phyloP scores from a whole-genome alignment of 176 grass and related monocot genomes.

The Luzula sylvatica region DNA sequence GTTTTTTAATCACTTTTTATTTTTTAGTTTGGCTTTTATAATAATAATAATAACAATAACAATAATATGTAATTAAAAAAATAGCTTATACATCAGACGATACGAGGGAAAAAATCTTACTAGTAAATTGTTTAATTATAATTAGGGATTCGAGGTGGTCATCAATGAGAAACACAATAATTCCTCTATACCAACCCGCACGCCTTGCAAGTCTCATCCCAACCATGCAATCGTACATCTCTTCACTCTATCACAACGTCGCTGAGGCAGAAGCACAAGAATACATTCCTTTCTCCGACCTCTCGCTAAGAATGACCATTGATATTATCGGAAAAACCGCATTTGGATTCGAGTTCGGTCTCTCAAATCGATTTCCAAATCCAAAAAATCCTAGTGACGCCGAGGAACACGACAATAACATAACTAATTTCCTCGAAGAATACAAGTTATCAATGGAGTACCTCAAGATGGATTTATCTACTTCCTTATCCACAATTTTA shows the following conservation, averaged over 20 bases:
- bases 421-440: conserved; percentile 52
- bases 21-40: neutral
- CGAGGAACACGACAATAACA: conserved; percentile 12
- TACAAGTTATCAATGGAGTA: conserved; percentile 55
- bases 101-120: too few species aligned
- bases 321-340: conserved; percentile 84
- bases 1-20: neutral
- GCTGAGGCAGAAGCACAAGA: conserved; percentile 32
- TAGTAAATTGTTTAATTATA: too few species aligned
- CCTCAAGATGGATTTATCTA: conserved; percentile 87
- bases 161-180: conserved; percentile 66
- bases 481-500: conserved; percentile 75
- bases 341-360: conserved; percentile 76
- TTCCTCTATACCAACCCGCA: conserved; percentile 78
- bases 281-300: conserved; percentile 58
- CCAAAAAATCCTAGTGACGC: neutral
- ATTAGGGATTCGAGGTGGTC: conserved; percentile 72
- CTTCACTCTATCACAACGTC: conserved; percentile 25
- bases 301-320: conserved; percentile 56
- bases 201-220: conserved; percentile 57
- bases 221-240: conserved; percentile 62
- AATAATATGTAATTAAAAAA: too few species aligned
- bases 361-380: conserved; percentile 19
- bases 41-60: too few species aligned
- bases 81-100: too few species aligned